phyloP scores from a whole-genome alignment of 148 eudicot species.

The Camellia japonica region DNA sequence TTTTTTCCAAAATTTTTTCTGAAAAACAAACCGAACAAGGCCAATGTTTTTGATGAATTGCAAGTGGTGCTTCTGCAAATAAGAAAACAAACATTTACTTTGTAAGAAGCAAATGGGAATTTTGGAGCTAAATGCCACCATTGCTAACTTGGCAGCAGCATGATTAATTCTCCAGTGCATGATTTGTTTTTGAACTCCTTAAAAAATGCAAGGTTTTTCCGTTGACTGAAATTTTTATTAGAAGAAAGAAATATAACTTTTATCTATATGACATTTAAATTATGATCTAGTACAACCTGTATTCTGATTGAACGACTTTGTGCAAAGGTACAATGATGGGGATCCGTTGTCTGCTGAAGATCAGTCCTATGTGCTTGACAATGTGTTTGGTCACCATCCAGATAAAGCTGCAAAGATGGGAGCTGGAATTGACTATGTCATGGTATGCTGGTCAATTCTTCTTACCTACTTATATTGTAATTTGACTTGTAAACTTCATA shows the following conservation, averaged over 20 bases:
- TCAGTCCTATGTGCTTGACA: conserved; percentile 59
- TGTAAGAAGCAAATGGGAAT: background rate
- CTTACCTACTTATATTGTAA: background rate
- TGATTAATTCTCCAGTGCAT: background rate
- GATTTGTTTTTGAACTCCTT: background rate
- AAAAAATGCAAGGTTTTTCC: background rate
- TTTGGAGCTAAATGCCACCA: background rate
- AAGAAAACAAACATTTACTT: background rate
- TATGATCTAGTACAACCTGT: background rate
- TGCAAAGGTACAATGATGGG: conserved; percentile 77
- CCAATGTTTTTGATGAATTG: background rate
- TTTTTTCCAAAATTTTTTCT: too few species aligned
- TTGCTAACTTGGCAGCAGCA: background rate
- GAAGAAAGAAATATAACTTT: background rate
- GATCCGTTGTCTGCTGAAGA: conserved; percentile 79
- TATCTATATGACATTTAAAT: background rate
- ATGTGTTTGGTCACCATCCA: conserved; percentile 73
- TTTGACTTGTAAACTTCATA: conserved; percentile 4
- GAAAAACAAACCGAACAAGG: too few species aligned
- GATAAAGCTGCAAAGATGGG: conserved; percentile 79
- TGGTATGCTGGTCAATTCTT: conserved; percentile 45
- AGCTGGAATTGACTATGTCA: conserved; percentile 67
- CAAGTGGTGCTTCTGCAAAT: background rate
- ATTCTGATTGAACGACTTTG: conserved; percentile 19
- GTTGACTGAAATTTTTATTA: background rate